A percentile compares a stretch with the other conserved stretches of the same genome.
Evolutionary conservation across 345 rosid species (phyloP).

Genomic region (Brassica incana): DNA sequence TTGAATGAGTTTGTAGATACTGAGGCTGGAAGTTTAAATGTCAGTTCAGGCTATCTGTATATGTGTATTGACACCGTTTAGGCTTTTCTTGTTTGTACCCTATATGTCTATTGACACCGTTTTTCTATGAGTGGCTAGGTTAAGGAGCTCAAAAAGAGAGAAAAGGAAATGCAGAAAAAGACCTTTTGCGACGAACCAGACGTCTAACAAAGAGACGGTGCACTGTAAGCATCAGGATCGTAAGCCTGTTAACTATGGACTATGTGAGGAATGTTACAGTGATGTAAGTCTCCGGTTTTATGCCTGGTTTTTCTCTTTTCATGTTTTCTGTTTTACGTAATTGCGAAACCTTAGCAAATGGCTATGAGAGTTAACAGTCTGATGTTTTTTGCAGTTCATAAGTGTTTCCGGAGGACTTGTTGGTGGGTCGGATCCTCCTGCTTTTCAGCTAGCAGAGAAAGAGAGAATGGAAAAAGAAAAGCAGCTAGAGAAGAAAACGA

Average conservation of each 20-base stretch:
- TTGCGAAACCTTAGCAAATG: not conserved
- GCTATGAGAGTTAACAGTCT: constrained; percentile 11
- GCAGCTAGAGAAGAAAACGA: constrained; percentile 45
- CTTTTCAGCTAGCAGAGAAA: constrained; percentile 80
- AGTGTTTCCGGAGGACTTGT: constrained; percentile 72
- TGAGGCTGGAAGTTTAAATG: constrained; percentile 81
- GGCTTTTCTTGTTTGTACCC: not conserved
- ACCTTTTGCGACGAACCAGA: constrained; percentile 33
- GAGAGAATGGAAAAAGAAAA: constrained; percentile 54
- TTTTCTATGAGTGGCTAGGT: constrained; percentile 46
- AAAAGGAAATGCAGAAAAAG: constrained; percentile 49
- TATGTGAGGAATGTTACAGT: constrained; percentile 68
- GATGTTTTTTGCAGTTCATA: constrained; percentile 51
- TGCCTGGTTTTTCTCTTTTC: constrained; percentile 7
- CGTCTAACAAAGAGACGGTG: constrained; percentile 41
- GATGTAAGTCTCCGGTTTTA: constrained; percentile 46
- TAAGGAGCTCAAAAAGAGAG: constrained; percentile 66
- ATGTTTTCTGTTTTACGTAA: not conserved
- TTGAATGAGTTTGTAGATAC: constrained; percentile 86
- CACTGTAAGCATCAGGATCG: constrained; percentile 67
- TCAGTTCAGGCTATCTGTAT: constrained; percentile 35
- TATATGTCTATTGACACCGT: not conserved
- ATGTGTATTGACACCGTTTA: not conserved
- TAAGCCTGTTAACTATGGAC: constrained; percentile 57
- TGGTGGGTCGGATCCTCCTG: constrained; percentile 91